Percentiles rank a stretch among this genome's conserved stretches.
These are phyloP conservation scores for Cymodocea nodosa DNA, from an alignment of 116 monocot genomes.

Conservation along the genomic window DNA sequence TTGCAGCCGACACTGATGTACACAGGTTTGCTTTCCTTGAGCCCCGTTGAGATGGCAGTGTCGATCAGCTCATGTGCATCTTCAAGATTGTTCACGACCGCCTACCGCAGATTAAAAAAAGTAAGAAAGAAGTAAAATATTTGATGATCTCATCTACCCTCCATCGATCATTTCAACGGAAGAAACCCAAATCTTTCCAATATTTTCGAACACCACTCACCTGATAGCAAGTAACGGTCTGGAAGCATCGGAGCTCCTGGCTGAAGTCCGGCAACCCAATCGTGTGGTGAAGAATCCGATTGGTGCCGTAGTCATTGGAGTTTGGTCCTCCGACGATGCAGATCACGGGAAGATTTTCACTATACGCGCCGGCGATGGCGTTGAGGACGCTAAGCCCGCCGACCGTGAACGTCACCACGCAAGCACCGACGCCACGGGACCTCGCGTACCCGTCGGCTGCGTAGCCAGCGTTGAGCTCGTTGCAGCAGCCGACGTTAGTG, in stretches of 20 bases:
- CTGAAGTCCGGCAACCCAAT: conserved; percentile 49
- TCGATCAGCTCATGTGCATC: conserved; percentile 39
- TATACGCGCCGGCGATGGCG: conserved; percentile 55
- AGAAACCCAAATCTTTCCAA: too few species aligned
- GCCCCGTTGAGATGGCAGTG: conserved; percentile 32
- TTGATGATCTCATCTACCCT: too few species aligned
- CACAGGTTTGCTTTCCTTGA: conserved; percentile 44
- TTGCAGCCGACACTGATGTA: conserved; percentile 48
- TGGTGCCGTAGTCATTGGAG: conserved; percentile 52
- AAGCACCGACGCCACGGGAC: conserved; percentile 43
- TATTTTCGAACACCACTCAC: conserved; percentile 3
- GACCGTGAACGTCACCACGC: conserved; percentile 55
- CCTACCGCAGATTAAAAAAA: conserved; percentile 12
- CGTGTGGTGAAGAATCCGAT: conserved; percentile 49
- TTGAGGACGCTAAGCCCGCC: conserved; percentile 54
- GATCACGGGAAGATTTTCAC: conserved; percentile 54
- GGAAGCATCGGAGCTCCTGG: conserved; percentile 64
- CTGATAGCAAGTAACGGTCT: conserved; percentile 53
- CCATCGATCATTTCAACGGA: too few species aligned
- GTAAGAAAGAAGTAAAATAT: not conserved
- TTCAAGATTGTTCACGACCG: conserved; percentile 37
- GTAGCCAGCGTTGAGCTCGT: conserved; percentile 73
- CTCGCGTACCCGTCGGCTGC: conserved; percentile 46
- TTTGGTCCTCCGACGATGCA: conserved; percentile 62
- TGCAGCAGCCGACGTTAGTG: conserved; percentile 60